A percentile compares a stretch with the other conserved stretches of the same genome.
These are phyloP conservation scores for Pulicaria dysenterica DNA, from an alignment of 129 eudicot species.

Conservation along the genomic window DNA sequence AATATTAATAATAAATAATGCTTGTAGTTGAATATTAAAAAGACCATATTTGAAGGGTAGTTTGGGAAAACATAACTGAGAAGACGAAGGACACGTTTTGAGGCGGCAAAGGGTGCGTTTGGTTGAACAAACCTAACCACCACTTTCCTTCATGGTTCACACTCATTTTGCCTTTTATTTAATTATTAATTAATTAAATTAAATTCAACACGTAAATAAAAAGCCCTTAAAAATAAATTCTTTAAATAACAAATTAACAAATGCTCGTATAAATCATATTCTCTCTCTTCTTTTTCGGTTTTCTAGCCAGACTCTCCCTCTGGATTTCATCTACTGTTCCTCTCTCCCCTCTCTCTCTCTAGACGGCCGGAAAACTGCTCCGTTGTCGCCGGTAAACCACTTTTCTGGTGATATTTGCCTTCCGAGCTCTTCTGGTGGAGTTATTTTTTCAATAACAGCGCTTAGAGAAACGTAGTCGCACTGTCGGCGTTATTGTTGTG, in stretches of 20 bases:
- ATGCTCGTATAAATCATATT: constrained; percentile 49
- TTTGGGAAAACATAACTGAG: constrained; percentile 17
- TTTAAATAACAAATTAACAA: constrained; percentile 16
- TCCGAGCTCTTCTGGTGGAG: constrained; percentile 27
- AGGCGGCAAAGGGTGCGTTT: constrained; percentile 66
- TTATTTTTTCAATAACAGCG: constrained; percentile 3
- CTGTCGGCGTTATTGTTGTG: constrained; percentile 4
- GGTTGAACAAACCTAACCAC: constrained; percentile 92
- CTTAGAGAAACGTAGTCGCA: constrained; percentile 15
- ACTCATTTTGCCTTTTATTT: constrained; percentile 37
- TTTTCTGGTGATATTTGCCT: constrained; percentile 2
- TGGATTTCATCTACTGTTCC: constrained; percentile 57
- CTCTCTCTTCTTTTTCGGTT: constrained; percentile 56
- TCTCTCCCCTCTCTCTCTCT: constrained; percentile 27
- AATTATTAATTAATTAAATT: neutral
- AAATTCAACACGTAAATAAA: neutral
- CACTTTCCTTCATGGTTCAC: constrained; percentile 66
- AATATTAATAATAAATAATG: too few species aligned
- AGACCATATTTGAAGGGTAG: constrained; percentile 27
- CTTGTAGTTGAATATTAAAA: constrained; percentile 1
- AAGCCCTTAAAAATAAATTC: neutral
- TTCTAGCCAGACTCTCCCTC: constrained; percentile 43
- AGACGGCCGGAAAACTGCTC: constrained; percentile 33
- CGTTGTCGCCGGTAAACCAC: constrained; percentile 29
- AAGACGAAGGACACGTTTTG: constrained; percentile 50